phyloP scores from a whole-genome alignment of 2,329 filamentous ascomycete genomes.

The Alternaria alternata region DNA sequence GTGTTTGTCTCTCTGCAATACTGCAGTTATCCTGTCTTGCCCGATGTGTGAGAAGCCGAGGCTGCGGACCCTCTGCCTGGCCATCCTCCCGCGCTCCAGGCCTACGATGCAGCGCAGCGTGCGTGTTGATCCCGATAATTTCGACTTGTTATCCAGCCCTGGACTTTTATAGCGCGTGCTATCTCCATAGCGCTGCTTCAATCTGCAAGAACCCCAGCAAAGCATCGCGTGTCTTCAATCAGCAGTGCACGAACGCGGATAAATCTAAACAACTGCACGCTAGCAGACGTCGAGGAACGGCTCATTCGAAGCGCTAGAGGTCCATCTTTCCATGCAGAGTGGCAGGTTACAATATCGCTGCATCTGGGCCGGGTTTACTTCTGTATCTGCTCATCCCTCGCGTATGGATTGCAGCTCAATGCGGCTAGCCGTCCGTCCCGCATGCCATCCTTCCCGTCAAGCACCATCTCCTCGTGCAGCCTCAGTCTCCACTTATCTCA shows the following conservation, averaged over 20 bases:
- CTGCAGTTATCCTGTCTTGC: neutral
- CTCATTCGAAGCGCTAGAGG: slow-evolving; percentile 6
- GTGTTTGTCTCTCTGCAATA: neutral
- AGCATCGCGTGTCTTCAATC: slow-evolving; percentile 15
- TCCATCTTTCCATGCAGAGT: neutral
- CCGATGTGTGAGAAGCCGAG: neutral
- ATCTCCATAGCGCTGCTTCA: neutral
- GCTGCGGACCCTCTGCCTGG: neutral
- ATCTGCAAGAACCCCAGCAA: slow-evolving; percentile 7
- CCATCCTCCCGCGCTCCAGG: neutral
- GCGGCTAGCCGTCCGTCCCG: slow-evolving; percentile 27
- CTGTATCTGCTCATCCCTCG: slow-evolving; percentile 23
- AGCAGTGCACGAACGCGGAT: neutral
- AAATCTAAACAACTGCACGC: neutral
- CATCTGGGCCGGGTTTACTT: slow-evolving; percentile 24
- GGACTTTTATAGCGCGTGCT: slow-evolving; percentile 7
- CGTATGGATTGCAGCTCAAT: slow-evolving; percentile 30
- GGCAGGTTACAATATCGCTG: slow-evolving; percentile 3
- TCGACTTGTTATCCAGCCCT: neutral
- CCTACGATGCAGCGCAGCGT: neutral
- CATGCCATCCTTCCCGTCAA: slow-evolving; percentile 8
- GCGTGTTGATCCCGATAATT: neutral
- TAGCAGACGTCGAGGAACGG: slow-evolving; percentile 1
- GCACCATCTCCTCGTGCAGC: slow-evolving; percentile 4
- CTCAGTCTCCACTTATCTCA: neutral